Evolutionary conservation across 1,139 yeast genomes (phyloP).

Genomic region (Suhomyces wounanorum): DNA sequence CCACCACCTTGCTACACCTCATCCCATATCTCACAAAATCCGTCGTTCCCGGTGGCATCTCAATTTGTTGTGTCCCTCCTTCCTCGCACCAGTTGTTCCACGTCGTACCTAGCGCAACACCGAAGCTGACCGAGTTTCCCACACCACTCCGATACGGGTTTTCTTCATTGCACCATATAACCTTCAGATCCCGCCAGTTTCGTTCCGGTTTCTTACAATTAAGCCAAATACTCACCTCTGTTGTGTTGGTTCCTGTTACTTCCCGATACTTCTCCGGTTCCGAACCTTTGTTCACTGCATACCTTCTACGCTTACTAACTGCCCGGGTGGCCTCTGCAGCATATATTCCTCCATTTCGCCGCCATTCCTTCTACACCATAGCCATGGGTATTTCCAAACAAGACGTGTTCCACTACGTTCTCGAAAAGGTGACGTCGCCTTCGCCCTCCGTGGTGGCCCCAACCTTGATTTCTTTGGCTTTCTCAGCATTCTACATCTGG

Average conservation of each 20-base stretch:
- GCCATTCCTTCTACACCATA: not conserved
- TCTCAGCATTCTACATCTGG: slow-evolving; percentile 4
- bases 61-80: not conserved
- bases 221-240: not conserved
- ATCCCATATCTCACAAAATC: not conserved
- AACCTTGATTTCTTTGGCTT: not conserved
- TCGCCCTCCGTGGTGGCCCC: slow-evolving; percentile 2
- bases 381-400: slow-evolving; percentile 6
- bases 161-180: not conserved
- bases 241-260: not conserved
- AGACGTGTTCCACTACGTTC: slow-evolving; percentile 5
- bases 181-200: not conserved
- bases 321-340: not conserved
- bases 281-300: not conserved
- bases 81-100: not conserved
- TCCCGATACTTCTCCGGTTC: not conserved
- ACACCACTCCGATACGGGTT: not conserved
- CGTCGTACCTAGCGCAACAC: not conserved
- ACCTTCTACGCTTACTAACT: not conserved
- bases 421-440: slow-evolving; percentile 2
- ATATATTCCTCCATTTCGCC: not conserved
- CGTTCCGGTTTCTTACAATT: not conserved
- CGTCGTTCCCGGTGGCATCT: not conserved
- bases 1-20: not conserved
- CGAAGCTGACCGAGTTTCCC: not conserved